Conservation (phyloP, 1,284 basidiomycete species). For the Apiotrichum brassicae region DNA sequence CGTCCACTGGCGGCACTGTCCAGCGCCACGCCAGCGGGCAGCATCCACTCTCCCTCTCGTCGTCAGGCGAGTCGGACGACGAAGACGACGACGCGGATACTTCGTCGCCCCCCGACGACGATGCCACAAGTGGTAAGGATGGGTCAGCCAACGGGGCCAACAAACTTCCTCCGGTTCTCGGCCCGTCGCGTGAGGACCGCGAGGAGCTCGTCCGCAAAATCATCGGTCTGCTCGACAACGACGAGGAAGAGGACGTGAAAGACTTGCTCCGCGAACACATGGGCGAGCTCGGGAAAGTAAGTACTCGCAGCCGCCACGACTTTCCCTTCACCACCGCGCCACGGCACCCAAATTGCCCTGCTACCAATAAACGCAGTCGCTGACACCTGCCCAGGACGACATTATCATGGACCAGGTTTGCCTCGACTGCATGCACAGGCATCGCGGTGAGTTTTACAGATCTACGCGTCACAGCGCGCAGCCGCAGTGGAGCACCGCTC, state of each 20-base stretch:
- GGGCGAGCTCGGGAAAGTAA: constrained; percentile 64
- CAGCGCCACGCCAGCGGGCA: constrained; percentile 11
- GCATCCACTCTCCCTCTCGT: constrained; percentile 42
- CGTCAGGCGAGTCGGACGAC: constrained; percentile 40
- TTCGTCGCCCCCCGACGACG: neutral
- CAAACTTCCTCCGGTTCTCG: neutral
- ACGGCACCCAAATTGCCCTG: neutral
- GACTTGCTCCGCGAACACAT: constrained; percentile 62
- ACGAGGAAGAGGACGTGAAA: constrained; percentile 81
- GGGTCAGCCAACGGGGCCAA: neutral
- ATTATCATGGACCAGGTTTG: constrained; percentile 46
- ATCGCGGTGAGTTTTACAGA: constrained; percentile 51
- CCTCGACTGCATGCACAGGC: constrained; percentile 46
- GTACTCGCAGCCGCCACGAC: constrained; percentile 5
- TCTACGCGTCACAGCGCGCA: too few species aligned
- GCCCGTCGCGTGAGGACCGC: constrained; percentile 24
- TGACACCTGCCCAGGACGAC: constrained; percentile 34
- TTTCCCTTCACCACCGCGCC: neutral
- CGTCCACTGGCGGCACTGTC: neutral
- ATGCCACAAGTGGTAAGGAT: neutral
- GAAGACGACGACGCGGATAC: constrained; percentile 18
- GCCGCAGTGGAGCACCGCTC: neutral
- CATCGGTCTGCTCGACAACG: constrained; percentile 63
- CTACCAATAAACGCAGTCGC: neutral
- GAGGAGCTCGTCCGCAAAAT: constrained; percentile 60